Base-by-base conservation (phyloP, 1,284 basidiomycete genomes). In the Sporisorium iseilematis-ciliati region DNA sequence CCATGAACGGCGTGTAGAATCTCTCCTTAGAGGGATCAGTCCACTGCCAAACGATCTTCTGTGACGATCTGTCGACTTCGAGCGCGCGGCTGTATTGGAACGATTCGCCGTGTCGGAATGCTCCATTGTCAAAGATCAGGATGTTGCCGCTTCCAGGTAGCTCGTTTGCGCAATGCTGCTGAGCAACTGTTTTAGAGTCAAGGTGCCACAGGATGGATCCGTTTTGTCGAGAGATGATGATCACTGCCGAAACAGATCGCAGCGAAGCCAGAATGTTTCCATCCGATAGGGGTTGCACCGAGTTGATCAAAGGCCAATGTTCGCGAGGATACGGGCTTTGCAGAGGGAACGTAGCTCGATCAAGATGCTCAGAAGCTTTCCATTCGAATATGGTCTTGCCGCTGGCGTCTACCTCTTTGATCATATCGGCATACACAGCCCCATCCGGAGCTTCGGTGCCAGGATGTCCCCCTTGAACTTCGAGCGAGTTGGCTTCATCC, bases 241-340 rank as follows among this genome's bases (percentile, higher is more conserved):
- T 49, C 26, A 49, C 46, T 7, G 46, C 46, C 2, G 46, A 49
- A 31, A 49, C 46, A 16, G 46, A 49, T 29, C 46, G 46, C 46
- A 49, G 46, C 3, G 46, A 49, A n/a, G 46, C 46, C 16, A 49
- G 46, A 31, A 49, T 49, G 46, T 49, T 49, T 25, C 46, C 46
- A 26, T 49, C 46, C 26, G 46, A 18, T 26, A 49, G 4, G 2
- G 46, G 46, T 26, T 49, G 46, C 18, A 49, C 46, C 46, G 46
- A 31, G 18, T 49, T 49, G 46, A 49, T 49, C 46, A 49, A 20
- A 12, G 46, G 46, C 46, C 46, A 49, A 20, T 49, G 46, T 26
- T 49, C 46, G 46, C 46, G 46, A 31, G 46, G 46, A 20, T 49
- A 49, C 7, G 46, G 46, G 46, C 46, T 49, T 31, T 49, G 46